A percentile compares a stretch with the other conserved stretches of the same genome.
phyloP scores from a whole-genome alignment of 1,139 yeast genomes.

The Saccharomycopsis hybrid region DNA sequence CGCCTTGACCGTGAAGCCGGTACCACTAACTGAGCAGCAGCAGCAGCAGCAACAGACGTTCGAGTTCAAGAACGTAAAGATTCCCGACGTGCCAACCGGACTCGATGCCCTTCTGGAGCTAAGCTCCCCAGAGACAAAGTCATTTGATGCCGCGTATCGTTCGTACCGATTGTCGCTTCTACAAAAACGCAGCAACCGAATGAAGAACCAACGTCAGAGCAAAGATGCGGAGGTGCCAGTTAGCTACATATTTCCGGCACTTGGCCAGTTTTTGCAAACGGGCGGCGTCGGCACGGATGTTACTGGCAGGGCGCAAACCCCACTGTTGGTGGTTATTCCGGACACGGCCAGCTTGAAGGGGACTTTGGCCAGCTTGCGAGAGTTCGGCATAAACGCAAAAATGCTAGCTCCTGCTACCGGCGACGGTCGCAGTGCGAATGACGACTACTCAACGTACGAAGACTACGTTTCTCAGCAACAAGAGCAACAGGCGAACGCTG shows the following conservation, averaged over 20 bases:
- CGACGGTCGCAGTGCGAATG: neutral
- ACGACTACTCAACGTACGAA: neutral
- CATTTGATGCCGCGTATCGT: neutral
- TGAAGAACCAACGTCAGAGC: neutral
- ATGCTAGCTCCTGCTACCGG: neutral
- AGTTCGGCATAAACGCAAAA: neutral
- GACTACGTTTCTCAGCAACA: no score
- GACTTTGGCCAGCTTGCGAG: neutral
- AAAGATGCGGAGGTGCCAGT: no score
- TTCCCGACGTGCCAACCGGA: slow-evolving; percentile 3
- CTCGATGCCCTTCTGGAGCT: neutral
- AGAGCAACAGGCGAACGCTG: no score
- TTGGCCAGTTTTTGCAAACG: neutral
- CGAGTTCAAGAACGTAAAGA: neutral
- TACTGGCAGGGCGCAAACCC: no score
- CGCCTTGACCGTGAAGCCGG: neutral
- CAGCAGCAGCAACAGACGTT: neutral
- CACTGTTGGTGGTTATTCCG: slow-evolving; percentile 6
- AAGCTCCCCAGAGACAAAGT: neutral
- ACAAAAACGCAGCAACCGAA: neutral
- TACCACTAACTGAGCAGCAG: no score
- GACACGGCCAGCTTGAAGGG: neutral
- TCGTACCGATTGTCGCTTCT: slow-evolving; percentile 2
- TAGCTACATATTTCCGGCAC: neutral
- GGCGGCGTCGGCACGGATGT: no score